Percentiles rank a stretch among this genome's conserved stretches.
Evolutionary conservation across 305 asterid species (phyloP).

Genomic region (Coffea humblotiana): DNA sequence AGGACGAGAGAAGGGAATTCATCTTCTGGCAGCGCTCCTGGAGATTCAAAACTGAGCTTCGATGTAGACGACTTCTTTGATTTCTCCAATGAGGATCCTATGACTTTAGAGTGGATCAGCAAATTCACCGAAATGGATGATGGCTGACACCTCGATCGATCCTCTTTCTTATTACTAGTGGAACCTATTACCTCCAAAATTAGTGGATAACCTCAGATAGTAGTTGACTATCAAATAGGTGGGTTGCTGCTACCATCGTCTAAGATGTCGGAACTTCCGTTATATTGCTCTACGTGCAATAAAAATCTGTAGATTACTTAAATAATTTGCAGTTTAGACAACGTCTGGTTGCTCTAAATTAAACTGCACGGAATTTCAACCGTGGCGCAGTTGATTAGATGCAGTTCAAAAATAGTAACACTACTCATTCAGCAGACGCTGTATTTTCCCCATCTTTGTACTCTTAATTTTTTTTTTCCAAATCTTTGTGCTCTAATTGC

Average conservation of each 20-base stretch:
- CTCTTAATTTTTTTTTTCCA: neutral
- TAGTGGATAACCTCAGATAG: neutral
- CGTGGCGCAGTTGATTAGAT: neutral
- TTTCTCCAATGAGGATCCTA: slow-evolving; percentile 53
- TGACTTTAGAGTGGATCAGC: slow-evolving; percentile 54
- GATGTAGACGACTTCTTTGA: slow-evolving; percentile 55
- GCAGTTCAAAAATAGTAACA: neutral
- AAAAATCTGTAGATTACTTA: neutral
- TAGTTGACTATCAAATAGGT: neutral
- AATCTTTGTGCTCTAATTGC: too few relatives aligned
- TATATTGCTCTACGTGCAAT: neutral
- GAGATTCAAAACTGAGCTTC: slow-evolving; percentile 23
- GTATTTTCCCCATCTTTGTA: neutral
- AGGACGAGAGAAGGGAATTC: slow-evolving; percentile 11
- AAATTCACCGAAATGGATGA: slow-evolving; percentile 32
- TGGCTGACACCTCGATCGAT: slow-evolving; percentile 1
- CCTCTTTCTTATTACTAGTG: neutral
- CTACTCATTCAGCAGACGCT: too few relatives aligned
- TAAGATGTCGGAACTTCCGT: slow-evolving; percentile 17
- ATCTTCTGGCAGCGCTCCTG: slow-evolving; percentile 5
- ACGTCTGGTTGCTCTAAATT: neutral
- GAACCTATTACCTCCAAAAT: neutral
- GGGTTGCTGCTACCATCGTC: neutral
- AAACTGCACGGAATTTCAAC: neutral
- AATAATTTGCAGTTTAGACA: neutral